Evolutionary conservation across 2,329 filamentous ascomycete genomes (phyloP), one percentile per base, ranked within the genome.

Genomic region (Diplocarpon rosae): DNA sequence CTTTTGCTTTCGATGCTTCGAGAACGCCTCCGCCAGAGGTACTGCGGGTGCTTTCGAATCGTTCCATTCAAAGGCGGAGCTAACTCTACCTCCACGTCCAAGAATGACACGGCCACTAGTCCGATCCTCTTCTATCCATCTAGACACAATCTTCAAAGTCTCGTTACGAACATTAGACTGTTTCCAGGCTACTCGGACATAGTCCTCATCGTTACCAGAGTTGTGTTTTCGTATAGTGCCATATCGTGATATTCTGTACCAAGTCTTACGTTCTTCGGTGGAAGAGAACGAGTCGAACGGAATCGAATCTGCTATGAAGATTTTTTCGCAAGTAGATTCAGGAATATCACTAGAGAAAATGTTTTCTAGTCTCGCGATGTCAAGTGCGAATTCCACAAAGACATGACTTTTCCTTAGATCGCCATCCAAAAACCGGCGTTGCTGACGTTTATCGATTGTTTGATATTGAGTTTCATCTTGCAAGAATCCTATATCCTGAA

Each of bases 111-210:
- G 69, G 1, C 75, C 73, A 2, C 71, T 66, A 24, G 76, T 72
- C 0, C 74, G 73, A 52, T 78, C 77, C 53, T 81, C 73, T 52
- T 80, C 75, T 69, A 81, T 78, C 79, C 79, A 83, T 20, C 75
- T 69, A 20, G 73, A 68, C 14, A 83, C 77, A 33, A 76, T 75
- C 45, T 71, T 69, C 47, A 78, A 67, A 1, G 71, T 75, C 8
- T 76, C 69, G 11, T 62, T 60, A 17, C 74, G 74, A 1, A 77
- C 62, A 6, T 67, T 61, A 0, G 77, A 80, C n/a, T 66, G 62
- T 3, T 57, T 51, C 78, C 79, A 83, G 2, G 66, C 64, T n/a
- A 79, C 67, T 8, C 72, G 69, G 14, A 72, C 65, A 56, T 82
- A 83, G 50, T 70, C 72, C 8, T 78, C 75, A 39, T 77, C 73